Base-by-base conservation (phyloP, 2,329 filamentous ascomycete genomes). In the Fusarium oligoseptatum region DNA sequence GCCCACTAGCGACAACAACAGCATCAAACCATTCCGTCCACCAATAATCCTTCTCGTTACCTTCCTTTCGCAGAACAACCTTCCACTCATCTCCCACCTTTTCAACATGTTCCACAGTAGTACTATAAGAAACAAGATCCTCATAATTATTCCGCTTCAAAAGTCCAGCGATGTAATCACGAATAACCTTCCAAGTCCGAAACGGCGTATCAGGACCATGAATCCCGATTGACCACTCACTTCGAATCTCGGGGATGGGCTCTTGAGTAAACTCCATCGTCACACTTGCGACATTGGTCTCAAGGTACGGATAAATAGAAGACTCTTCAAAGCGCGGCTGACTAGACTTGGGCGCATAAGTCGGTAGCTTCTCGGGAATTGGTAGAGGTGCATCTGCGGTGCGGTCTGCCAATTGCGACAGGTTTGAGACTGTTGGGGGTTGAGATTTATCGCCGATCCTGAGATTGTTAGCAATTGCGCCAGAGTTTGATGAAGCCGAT, bases 11-110 rank as follows among this genome's bases (percentile, higher is more conserved):
- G 4, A 92, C 86, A 1, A 92, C 83, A 0, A 92, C 85, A 0
- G 89, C 90, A 74, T 92, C 91, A 66, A 92, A 92, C 32, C 82
- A 82, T 77, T 93, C 91, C 0, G 81, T 82, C 90, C 90, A 92
- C 90, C 91, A 92, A 68, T 88, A 87, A 74, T 92, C 88, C 45
- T 81, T 80, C 15, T 80, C 70, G 2, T 78, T 73, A 4, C 82
- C 82, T 4, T 81, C 79, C 62, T 82, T 80, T 15, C 81, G 78
- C 27, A 92, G 77, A 1, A 86, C 88, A 3, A 91, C 74, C 45
- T 84, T 84, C 90, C 87, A 92, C 80, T 87, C 87, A 0, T 79
- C 74, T 0, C 82, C 83, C 0, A 84, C 76, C 74, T 90, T 89
- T 36, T 90, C 85, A 0, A 86, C 88, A 6, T 84, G 82, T 80